Base-by-base conservation (phyloP, 1,139 yeast species). In the Kazachstania sp. region DNA sequence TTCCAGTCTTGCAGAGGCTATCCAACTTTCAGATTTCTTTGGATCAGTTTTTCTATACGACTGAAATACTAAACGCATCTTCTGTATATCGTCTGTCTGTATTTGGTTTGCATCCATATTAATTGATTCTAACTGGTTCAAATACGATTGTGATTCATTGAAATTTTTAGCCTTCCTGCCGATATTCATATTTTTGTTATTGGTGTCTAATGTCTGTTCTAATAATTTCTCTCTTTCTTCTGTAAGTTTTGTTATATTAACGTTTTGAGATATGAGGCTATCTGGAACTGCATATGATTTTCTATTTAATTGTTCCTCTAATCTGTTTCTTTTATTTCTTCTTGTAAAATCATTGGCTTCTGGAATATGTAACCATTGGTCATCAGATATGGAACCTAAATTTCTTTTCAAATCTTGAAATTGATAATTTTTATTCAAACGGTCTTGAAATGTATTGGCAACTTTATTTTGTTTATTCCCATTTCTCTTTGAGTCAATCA, bases 311-410 rank as follows among this genome's bases (percentile, higher is more conserved):
- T 82, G 84, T 44, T 78, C 77, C 48, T 81, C 73, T 41, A 80
- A 65, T 44, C 96, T 69, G 45, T 75, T 69, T 48, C 97, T 70
- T 58, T 88, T 87, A 63, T 88, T 87, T 51, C 79, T 71, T 56
- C 83, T 75, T 0, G 98, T 92, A 56, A 86, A 70, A 66, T 92
- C 98, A 2, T 88, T 86, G 0, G 88, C 94, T 52, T 87, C 96
- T 0, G 98, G 97, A 5, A 92, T 62, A 52, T 71, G 73, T 3
- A 77, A 74, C 98, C 98, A 92, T 58, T 90, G 83, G 2, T 78
- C 83, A 19, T 72, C 77, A 2, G 86, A 72, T 1, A 92, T 77
- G 0, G 67, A 54, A 0, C 81, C 70, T 45, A 90, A 66, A 1
- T 75, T 79, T 38, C 82, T 66, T 61, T 88, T 90, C 51, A 84